Evolutionary conservation across 331 rosid genomes (phyloP).

Genomic region (Erythrophleum ivorense): DNA sequence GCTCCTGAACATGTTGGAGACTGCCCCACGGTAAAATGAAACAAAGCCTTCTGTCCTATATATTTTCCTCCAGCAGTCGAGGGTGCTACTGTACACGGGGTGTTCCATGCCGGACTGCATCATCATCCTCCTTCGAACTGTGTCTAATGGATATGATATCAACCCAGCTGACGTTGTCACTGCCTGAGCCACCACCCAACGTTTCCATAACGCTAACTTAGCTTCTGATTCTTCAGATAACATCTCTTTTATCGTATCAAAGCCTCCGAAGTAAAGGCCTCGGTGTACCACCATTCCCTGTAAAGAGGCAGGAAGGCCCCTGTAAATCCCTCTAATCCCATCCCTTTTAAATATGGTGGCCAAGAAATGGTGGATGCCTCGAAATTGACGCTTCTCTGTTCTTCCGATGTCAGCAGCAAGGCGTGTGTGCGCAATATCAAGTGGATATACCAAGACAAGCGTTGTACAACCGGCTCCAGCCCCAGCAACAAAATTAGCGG

Average conservation of each 20-base stretch:
- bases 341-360: slow-evolving; percentile 65
- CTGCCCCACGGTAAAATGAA: slow-evolving; percentile 91
- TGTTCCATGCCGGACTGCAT: slow-evolving; percentile 92
- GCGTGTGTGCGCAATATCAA: slow-evolving; percentile 95
- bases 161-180: slow-evolving; percentile 92
- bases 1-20: slow-evolving; percentile 85
- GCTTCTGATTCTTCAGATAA: slow-evolving; percentile 56
- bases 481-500: slow-evolving; percentile 84
- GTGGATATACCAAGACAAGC: slow-evolving; percentile 81
- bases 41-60: slow-evolving; percentile 68
- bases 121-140: slow-evolving; percentile 97
- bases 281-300: slow-evolving; percentile 94
- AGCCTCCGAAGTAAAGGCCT: slow-evolving; percentile 95
- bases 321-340: slow-evolving; percentile 77
- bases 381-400: slow-evolving; percentile 73
- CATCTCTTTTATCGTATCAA: slow-evolving; percentile 83
- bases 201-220: slow-evolving; percentile 77
- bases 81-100: slow-evolving; percentile 64
- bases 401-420: slow-evolving; percentile 93
- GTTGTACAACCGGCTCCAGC: slow-evolving; percentile 96
- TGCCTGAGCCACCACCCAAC: slow-evolving; percentile 93
- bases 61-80: slow-evolving; percentile 88
- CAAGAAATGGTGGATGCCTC: slow-evolving; percentile 85
- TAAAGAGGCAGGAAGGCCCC: slow-evolving; percentile 94
- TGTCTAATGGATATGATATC: slow-evolving; percentile 87